Conservation (phyloP, 768 basidiomycete species). For the Termitomyces sp. region DNA sequence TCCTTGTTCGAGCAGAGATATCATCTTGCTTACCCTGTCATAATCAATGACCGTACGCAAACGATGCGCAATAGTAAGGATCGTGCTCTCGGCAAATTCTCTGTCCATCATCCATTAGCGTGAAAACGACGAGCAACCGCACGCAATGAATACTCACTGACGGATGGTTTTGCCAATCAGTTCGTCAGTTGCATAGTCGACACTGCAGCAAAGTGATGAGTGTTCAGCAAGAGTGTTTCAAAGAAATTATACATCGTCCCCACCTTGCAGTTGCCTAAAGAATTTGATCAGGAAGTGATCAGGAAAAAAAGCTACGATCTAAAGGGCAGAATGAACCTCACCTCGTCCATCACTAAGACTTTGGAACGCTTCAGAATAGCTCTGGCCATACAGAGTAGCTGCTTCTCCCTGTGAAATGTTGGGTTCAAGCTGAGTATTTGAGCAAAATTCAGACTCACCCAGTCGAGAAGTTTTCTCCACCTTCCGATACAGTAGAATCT, state of each 20-base stretch:
- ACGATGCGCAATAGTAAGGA: conserved; percentile 79
- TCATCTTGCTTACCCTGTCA: conserved; percentile 62
- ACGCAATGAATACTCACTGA: conserved; percentile 42
- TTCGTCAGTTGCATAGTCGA: conserved; percentile 87
- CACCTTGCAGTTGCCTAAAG: conserved; percentile 64
- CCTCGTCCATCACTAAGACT: conserved; percentile 81
- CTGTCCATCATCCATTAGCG: conserved; percentile 24
- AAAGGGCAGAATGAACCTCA: conserved; percentile 16
- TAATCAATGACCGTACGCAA: conserved; percentile 81
- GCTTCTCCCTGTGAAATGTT: conserved; percentile 52
- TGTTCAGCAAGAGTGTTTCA: not conserved
- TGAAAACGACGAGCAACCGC: not conserved
- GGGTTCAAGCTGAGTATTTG: not conserved
- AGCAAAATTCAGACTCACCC: conserved; percentile 41
- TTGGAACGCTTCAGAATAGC: conserved; percentile 74
- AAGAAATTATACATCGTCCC: not conserved
- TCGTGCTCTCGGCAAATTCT: conserved; percentile 76
- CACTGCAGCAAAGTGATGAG: conserved; percentile 30
- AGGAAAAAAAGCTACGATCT: not conserved
- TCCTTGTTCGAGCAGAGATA: not conserved
- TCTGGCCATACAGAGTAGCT: conserved; percentile 80
- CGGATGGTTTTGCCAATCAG: conserved; percentile 78
- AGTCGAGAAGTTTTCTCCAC: conserved; percentile 86
- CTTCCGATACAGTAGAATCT: conserved; percentile 73
- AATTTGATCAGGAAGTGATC: conserved; percentile 6